Conservation (phyloP, 1,284 basidiomycete genomes). For the Vanrija humicola region DNA sequence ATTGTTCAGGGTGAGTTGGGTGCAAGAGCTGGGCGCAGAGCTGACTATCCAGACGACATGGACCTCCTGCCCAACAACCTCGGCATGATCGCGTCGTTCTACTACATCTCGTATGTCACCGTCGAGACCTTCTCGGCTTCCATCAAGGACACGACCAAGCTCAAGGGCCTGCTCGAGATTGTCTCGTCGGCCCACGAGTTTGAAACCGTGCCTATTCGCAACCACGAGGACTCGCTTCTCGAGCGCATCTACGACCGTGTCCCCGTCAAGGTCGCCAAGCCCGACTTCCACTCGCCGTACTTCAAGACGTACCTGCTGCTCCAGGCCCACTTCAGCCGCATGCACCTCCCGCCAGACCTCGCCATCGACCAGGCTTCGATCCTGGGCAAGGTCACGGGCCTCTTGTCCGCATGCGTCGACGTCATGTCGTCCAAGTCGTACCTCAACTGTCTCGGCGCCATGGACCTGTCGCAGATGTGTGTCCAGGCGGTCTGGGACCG, state of each 20-base stretch:
- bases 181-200: constrained; percentile 96
- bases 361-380: constrained; percentile 84
- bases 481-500: constrained; percentile 98
- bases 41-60: constrained; percentile 70
- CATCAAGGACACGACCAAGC: constrained; percentile 92
- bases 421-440: constrained; percentile 97
- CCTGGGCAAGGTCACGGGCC: constrained; percentile 82
- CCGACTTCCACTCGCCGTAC: constrained; percentile 87
- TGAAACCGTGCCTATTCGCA: constrained; percentile 87
- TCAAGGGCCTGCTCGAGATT: constrained; percentile 94
- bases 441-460: constrained; percentile 89
- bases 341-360: constrained; percentile 87
- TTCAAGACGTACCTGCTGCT: constrained; percentile 98
- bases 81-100: constrained; percentile 85
- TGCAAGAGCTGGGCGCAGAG: constrained; percentile 18
- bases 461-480: constrained; percentile 99
- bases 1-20: constrained; percentile 65
- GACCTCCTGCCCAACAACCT: constrained; percentile 85
- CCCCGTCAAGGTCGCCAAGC: constrained; percentile 84
- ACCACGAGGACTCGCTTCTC: constrained; percentile 77
- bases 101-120: constrained; percentile 73
- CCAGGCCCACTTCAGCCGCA: constrained; percentile 92
- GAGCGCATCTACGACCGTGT: constrained; percentile 93
- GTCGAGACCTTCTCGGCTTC: constrained; percentile 96
- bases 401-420: constrained; percentile 90